Conservation (phyloP, 2,329 filamentous ascomycete species). For the Metarhizium humberi region DNA sequence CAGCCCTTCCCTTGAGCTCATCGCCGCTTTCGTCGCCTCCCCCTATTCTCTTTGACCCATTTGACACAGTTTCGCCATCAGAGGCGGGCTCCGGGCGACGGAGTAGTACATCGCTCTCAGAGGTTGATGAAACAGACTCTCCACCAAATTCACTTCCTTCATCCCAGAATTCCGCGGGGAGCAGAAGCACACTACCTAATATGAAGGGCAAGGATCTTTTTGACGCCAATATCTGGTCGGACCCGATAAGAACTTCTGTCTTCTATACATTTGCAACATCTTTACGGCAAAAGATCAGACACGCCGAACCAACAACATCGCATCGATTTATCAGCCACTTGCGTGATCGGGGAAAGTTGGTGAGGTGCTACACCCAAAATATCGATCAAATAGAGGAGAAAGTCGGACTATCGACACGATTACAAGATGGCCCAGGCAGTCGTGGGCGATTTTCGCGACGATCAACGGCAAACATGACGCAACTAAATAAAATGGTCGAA, state of each 20-base stretch:
- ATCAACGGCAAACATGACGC: slow-evolving; percentile 24
- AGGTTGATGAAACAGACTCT: slow-evolving; percentile 31
- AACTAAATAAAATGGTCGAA: slow-evolving; percentile 29
- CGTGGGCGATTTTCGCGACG: slow-evolving; percentile 49
- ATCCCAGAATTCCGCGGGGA: slow-evolving; percentile 28
- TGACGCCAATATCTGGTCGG: slow-evolving; percentile 60
- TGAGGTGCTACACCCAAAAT: slow-evolving; percentile 67
- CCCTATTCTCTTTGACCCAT: slow-evolving; percentile 42
- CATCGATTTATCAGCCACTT: slow-evolving; percentile 62
- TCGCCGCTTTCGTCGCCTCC: slow-evolving; percentile 51
- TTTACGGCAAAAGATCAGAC: slow-evolving; percentile 52
- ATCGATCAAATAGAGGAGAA: slow-evolving; percentile 67
- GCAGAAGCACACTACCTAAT: slow-evolving; percentile 38
- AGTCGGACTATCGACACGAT: slow-evolving; percentile 55
- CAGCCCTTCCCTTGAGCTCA: slow-evolving; percentile 27
- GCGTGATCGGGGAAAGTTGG: slow-evolving; percentile 56
- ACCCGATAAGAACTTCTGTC: slow-evolving; percentile 57
- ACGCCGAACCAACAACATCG: slow-evolving; percentile 54
- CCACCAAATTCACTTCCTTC: slow-evolving; percentile 26
- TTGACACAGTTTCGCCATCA: slow-evolving; percentile 27
- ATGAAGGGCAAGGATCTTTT: slow-evolving; percentile 66
- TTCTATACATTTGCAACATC: slow-evolving; percentile 67
- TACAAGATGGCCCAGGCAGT: slow-evolving; percentile 52
- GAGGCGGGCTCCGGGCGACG: slow-evolving; percentile 24
- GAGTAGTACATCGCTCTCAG: slow-evolving; percentile 32